These are phyloP conservation scores for Termitomyces sp. DNA, from an alignment of 768 basidiomycete species.

Conservation along the genomic window DNA sequence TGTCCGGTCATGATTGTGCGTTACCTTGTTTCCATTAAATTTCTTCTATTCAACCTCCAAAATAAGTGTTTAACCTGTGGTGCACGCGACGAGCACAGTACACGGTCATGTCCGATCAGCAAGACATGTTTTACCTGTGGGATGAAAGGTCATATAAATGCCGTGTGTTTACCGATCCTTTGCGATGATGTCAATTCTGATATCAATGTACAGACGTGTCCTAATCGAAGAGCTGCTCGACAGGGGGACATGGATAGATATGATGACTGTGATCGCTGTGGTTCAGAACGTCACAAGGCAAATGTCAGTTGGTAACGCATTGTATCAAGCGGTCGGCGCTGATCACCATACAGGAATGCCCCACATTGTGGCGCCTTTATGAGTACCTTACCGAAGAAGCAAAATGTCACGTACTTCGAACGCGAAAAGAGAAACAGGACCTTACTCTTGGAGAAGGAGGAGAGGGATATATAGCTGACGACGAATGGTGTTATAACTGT, in stretches of 20 bases:
- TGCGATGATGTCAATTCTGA: neutral
- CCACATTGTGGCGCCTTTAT: conserved; percentile 79
- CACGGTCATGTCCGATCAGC: conserved; percentile 74
- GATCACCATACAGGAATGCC: conserved; percentile 60
- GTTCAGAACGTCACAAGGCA: conserved; percentile 56
- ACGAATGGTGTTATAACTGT: conserved; percentile 84
- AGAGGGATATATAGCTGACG: conserved; percentile 71
- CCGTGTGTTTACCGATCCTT: conserved; percentile 34
- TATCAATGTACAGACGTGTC: conserved; percentile 51
- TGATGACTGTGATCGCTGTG: conserved; percentile 67
- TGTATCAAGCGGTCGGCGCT: neutral
- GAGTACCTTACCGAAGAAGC: conserved; percentile 61
- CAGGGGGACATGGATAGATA: conserved; percentile 24
- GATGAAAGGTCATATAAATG: conserved; percentile 80
- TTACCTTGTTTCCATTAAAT: conserved; percentile 7
- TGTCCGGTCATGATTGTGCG: conserved; percentile 74
- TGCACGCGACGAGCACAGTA: conserved; percentile 73
- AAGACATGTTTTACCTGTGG: conserved; percentile 80
- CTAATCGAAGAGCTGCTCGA: conserved; percentile 46
- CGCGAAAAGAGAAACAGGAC: conserved; percentile 46
- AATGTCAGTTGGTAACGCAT: conserved; percentile 43
- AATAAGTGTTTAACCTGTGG: conserved; percentile 78
- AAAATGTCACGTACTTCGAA: conserved; percentile 37
- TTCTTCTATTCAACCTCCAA: conserved; percentile 1
- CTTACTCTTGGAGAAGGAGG: conserved; percentile 64